phyloP scores from a whole-genome alignment of 345 rosid species.

The Gossypium raimondii region DNA sequence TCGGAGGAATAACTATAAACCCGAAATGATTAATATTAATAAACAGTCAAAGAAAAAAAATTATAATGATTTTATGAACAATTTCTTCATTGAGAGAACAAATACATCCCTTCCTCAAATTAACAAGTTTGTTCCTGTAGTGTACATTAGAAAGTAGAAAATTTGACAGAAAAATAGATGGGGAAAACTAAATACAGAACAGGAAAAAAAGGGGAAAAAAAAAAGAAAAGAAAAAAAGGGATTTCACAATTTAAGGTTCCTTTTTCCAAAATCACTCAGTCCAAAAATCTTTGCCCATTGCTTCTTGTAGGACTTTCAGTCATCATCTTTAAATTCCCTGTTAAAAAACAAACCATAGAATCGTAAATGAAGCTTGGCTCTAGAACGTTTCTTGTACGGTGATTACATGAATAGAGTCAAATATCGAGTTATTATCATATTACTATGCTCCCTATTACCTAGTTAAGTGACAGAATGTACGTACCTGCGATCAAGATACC shows the following conservation, averaged over 20 bases:
- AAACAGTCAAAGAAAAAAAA: no score
- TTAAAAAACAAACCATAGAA: not conserved
- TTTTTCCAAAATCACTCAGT: not conserved
- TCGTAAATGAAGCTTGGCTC: not conserved
- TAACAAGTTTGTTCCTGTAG: not conserved
- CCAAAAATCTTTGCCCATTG: slow-evolving; percentile 18
- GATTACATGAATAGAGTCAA: not conserved
- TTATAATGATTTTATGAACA: not conserved
- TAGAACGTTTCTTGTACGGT: not conserved
- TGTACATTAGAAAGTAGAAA: slow-evolving; percentile 5
- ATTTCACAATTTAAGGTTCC: not conserved
- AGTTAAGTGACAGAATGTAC: not conserved
- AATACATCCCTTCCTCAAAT: not conserved
- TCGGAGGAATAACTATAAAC: no score
- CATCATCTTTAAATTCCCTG: slow-evolving; percentile 73
- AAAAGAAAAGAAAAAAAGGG: not conserved
- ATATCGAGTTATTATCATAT: not conserved
- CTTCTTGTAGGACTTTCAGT: slow-evolving; percentile 29
- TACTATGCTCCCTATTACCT: no score
- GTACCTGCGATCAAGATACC: slow-evolving; percentile 97
- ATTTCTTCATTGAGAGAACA: not conserved
- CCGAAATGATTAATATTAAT: no score
- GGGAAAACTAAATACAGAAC: not conserved
- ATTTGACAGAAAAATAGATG: not conserved
- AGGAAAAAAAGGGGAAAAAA: not conserved